These are phyloP conservation scores for Trichopus zeylanicus DNA, from an alignment of 116 monocot species.

Conservation along the genomic window DNA sequence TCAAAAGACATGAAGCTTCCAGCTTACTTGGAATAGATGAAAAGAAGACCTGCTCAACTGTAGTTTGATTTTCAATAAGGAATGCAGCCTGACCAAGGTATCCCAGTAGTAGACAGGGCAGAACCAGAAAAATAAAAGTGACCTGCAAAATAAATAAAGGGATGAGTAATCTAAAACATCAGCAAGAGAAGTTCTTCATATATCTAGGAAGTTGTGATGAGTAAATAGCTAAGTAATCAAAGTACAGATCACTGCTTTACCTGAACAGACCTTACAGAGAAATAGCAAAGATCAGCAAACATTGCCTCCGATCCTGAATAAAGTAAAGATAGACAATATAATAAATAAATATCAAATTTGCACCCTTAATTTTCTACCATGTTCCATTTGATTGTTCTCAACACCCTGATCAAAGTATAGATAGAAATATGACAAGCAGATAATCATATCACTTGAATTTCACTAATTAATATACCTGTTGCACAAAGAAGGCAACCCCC, in stretches of 20 bases:
- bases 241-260: no score
- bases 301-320: slow-evolving; percentile 98
- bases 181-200: not conserved
- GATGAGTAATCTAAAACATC: not conserved
- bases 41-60: slow-evolving; percentile 80
- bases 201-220: not conserved
- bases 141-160: slow-evolving; percentile 37
- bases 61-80: slow-evolving; percentile 68
- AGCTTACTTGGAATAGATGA: slow-evolving; percentile 83
- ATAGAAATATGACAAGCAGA: no score
- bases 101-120: slow-evolving; percentile 91
- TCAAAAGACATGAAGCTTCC: slow-evolving; percentile 1
- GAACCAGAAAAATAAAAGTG: slow-evolving; percentile 81
- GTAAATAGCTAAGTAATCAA: no score
- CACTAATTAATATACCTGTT: slow-evolving; percentile 63
- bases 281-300: slow-evolving; percentile 99
- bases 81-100: slow-evolving; percentile 98
- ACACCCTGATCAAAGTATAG: no score
- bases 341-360: no score
- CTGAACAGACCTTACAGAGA: slow-evolving; percentile 96
- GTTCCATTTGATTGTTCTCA: no score
- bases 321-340: no score
- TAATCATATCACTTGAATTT: no score
- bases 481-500: slow-evolving; percentile 93
- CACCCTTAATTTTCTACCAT: no score